Percentiles rank a stretch among this genome's conserved stretches.
Conservation (phyloP, 2,329 filamentous ascomycete species). For the Diplodia intermedia region DNA sequence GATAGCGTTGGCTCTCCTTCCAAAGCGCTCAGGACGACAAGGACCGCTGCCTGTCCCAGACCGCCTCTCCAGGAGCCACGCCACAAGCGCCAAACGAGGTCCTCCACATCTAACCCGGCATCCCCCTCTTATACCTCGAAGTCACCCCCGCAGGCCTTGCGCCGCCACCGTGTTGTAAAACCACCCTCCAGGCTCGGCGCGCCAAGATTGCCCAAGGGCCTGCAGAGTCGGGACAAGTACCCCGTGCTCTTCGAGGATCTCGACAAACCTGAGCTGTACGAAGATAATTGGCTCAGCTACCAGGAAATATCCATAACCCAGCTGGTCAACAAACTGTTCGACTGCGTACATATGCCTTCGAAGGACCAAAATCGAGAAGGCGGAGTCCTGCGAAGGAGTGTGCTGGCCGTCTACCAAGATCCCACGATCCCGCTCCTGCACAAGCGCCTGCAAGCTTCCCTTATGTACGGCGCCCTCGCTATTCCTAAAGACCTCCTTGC, state of each 20-base stretch:
- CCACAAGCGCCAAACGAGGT: constrained; percentile 23
- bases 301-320: constrained; percentile 68
- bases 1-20: constrained; percentile 44
- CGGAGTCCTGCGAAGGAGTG: constrained; percentile 52
- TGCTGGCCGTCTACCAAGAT: constrained; percentile 63
- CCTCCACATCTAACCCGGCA: constrained; percentile 39
- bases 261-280: constrained; percentile 64
- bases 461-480: constrained; percentile 64
- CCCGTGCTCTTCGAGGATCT: constrained; percentile 63
- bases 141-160: constrained; percentile 46
- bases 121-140: constrained; percentile 47
- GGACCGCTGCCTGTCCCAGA: constrained; percentile 41
- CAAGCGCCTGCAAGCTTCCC: constrained; percentile 64
- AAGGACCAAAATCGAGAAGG: constrained; percentile 32
- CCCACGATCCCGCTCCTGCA: constrained; percentile 59
- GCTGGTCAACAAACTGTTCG: constrained; percentile 64
- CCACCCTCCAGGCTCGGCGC: constrained; percentile 43
- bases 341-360: constrained; percentile 41
- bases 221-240: constrained; percentile 51
- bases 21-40: constrained; percentile 45
- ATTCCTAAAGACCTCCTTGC: constrained; percentile 60
- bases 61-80: constrained; percentile 31
- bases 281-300: constrained; percentile 67
- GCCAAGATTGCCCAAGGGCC: constrained; percentile 44
- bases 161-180: constrained; percentile 40